Evolutionary conservation across 805 yeast genomes (phyloP).

Genomic region (Candida koratica): DNA sequence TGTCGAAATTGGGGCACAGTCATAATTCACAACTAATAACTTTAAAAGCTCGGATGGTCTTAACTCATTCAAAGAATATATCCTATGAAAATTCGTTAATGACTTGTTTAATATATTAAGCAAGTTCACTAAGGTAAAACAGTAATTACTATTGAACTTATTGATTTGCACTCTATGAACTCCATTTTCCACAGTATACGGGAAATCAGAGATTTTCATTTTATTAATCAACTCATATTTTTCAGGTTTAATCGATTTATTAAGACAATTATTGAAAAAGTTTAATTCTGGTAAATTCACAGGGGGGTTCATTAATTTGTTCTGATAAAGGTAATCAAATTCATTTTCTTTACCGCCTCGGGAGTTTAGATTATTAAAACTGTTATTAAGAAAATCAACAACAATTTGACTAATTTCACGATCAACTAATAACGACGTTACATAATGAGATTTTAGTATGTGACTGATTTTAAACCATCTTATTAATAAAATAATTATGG

Average conservation of each 20-base stretch:
- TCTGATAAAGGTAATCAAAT: slow-evolving; percentile 37
- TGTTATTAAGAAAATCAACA: slow-evolving; percentile 30
- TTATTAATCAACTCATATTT: slow-evolving; percentile 30
- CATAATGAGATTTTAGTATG: slow-evolving; percentile 71
- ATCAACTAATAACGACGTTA: slow-evolving; percentile 71
- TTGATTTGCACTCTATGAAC: slow-evolving; percentile 23
- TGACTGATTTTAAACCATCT: slow-evolving; percentile 82
- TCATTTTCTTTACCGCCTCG: slow-evolving; percentile 23
- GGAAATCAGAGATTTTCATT: slow-evolving; percentile 25
- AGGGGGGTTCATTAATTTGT: slow-evolving; percentile 37
- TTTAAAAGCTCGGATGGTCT: slow-evolving; percentile 63
- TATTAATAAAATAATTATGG: slow-evolving; percentile 49
- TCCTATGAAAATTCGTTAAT: slow-evolving; percentile 66
- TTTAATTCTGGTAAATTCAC: slow-evolving; percentile 29
- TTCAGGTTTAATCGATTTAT: slow-evolving; percentile 6
- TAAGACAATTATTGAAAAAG: slow-evolving; percentile 37
- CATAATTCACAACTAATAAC: slow-evolving; percentile 52
- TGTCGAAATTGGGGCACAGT: slow-evolving; percentile 54
- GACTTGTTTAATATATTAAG: slow-evolving; percentile 55
- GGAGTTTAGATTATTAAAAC: slow-evolving; percentile 34
- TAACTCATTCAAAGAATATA: slow-evolving; percentile 56
- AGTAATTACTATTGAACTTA: slow-evolving; percentile 39
- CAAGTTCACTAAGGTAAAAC: slow-evolving; percentile 47
- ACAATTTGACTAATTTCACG: slow-evolving; percentile 46
- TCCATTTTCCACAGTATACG: slow-evolving; percentile 22